These are phyloP conservation scores for Cutaneotrichosporon curvatum DNA, from an alignment of 1,284 basidiomycete genomes.

Conservation along the genomic window DNA sequence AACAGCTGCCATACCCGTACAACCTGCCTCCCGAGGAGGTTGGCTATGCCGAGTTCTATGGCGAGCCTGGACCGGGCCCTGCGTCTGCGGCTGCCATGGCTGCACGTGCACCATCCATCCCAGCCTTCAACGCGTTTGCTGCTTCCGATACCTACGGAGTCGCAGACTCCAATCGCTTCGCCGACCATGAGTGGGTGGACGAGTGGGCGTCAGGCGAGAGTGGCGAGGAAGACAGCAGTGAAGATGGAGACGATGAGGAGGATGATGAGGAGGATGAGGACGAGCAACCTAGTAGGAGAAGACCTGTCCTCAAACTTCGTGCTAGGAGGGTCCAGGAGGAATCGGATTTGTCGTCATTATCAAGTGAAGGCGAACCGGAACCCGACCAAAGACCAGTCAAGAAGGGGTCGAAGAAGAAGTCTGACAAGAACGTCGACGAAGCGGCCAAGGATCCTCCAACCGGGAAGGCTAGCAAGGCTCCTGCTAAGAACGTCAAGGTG, in stretches of 20 bases:
- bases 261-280: conserved; percentile 18
- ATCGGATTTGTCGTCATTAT: conserved; percentile 26
- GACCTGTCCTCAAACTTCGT: conserved; percentile 8
- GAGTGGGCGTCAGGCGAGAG: conserved; percentile 28
- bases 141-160: conserved; percentile 33
- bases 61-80: conserved; percentile 36
- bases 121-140: conserved; percentile 44
- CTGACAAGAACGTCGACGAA: conserved; percentile 7
- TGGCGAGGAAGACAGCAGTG: conserved; percentile 20
- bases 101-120: conserved; percentile 16
- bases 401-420: conserved; percentile 12
- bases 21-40: conserved; percentile 37
- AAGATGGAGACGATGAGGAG: conserved; percentile 21
- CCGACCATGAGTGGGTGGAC: conserved; percentile 20
- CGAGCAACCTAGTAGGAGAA: conserved; percentile 4
- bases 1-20: conserved; percentile 37
- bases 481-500: conserved; percentile 7
- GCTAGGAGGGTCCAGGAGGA: conserved; percentile 18
- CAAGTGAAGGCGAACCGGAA: conserved; percentile 16
- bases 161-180: conserved; percentile 20
- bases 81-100: conserved; percentile 29
- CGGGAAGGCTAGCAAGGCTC: conserved; percentile 8
- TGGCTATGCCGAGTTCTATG: conserved; percentile 40
- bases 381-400: conserved; percentile 9
- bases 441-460: conserved; percentile 2